Conservation (phyloP, 1,139 yeast genomes). For the Protomyces inundatus region DNA sequence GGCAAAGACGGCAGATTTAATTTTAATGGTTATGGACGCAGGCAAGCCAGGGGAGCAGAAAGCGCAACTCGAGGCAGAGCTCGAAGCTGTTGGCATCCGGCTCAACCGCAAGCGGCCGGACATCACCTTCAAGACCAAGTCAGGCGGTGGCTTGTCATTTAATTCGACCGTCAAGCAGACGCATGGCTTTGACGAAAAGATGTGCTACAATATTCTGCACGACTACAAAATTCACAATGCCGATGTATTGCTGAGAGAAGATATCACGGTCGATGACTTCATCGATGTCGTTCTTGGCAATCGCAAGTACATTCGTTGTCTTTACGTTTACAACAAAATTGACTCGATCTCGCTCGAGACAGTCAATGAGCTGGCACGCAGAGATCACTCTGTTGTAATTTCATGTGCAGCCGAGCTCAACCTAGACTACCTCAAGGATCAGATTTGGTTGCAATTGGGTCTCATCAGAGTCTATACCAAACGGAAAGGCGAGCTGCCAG, state of each 20-base stretch:
- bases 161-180: conserved; percentile 72
- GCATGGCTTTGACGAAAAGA: conserved; percentile 70
- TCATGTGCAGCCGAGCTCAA: conserved; percentile 87
- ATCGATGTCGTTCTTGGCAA: conserved; percentile 85
- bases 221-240: conserved; percentile 68
- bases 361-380: conserved; percentile 83
- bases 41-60: conserved; percentile 89
- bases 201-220: conserved; percentile 35
- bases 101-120: conserved; percentile 78
- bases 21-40: conserved; percentile 91
- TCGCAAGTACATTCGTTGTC: conserved; percentile 80
- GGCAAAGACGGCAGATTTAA: conserved; percentile 80
- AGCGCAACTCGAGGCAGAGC: conserved; percentile 75
- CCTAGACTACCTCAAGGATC: conserved; percentile 77
- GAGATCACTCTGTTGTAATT: conserved; percentile 88
- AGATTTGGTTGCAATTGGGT: conserved; percentile 84
- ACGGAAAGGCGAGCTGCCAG: conserved; percentile 68
- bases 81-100: conserved; percentile 90
- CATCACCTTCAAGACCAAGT: conserved; percentile 68
- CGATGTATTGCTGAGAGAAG: conserved; percentile 85
- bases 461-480: conserved; percentile 80
- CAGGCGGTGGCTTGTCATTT: conserved; percentile 86
- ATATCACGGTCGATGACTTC: conserved; percentile 86
- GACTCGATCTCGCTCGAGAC: conserved; percentile 95
- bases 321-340: conserved; percentile 88